A percentile compares a stretch with the other conserved stretches of the same genome.
phyloP scores from a whole-genome alignment of 2,329 filamentous ascomycete genomes.

The Didymella keratinophila region DNA sequence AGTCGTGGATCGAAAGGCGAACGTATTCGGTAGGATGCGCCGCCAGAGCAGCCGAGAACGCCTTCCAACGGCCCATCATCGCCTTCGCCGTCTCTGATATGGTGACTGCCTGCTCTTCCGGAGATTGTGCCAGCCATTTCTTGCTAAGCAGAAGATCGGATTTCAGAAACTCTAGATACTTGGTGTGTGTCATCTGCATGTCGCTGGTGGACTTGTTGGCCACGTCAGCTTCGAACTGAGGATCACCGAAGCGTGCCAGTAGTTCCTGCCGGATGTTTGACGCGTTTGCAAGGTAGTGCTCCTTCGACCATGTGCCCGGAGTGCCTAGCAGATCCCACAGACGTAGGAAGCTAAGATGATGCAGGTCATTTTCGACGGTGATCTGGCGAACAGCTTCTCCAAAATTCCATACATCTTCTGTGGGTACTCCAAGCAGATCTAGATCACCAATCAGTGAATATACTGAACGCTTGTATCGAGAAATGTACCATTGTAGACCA shows the following conservation, averaged over 20 bases:
- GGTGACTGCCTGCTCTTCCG: slow-evolving; percentile 30
- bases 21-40: slow-evolving; percentile 33
- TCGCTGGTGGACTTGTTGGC: slow-evolving; percentile 37
- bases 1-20: slow-evolving; percentile 44
- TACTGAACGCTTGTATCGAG: too few relatives aligned
- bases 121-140: slow-evolving; percentile 25
- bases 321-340: slow-evolving; percentile 32
- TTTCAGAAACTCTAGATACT: slow-evolving; percentile 39
- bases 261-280: slow-evolving; percentile 37
- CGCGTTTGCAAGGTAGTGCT: slow-evolving; percentile 36
- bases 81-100: slow-evolving; percentile 39
- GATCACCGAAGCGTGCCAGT: slow-evolving; percentile 32
- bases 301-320: slow-evolving; percentile 29
- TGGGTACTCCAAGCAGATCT: slow-evolving; percentile 55
- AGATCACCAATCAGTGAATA: not conserved
- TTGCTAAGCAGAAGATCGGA: slow-evolving; percentile 33
- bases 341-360: slow-evolving; percentile 32
- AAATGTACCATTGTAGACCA: slow-evolving; percentile 51
- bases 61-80: slow-evolving; percentile 45
- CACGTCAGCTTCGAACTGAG: slow-evolving; percentile 42
- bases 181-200: slow-evolving; percentile 40
- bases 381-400: slow-evolving; percentile 30
- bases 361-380: slow-evolving; percentile 24
- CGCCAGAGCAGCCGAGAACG: slow-evolving; percentile 35
- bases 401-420: slow-evolving; percentile 54